Evolutionary conservation across 768 basidiomycete genomes (phyloP).

Genomic region (Russula foetens): DNA sequence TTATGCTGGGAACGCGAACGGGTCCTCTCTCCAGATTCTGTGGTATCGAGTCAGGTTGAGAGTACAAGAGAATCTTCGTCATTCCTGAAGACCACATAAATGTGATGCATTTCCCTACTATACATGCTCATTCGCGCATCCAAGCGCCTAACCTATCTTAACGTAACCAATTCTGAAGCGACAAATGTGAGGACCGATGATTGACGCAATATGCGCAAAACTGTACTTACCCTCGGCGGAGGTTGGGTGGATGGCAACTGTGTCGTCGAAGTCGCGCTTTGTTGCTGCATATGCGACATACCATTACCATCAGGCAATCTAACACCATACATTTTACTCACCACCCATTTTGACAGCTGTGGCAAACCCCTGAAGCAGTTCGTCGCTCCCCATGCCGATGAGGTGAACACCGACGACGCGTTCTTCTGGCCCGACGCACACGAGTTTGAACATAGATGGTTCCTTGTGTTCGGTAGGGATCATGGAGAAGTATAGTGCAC

Average conservation of each 20-base stretch:
- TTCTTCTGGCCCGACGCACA: conserved; percentile 83
- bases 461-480: conserved; percentile 86
- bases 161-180: conserved; percentile 46
- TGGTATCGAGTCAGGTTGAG: background rate
- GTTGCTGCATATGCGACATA: conserved; percentile 37
- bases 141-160: conserved; percentile 31
- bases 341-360: conserved; percentile 97
- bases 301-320: background rate
- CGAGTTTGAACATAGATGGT: conserved; percentile 88
- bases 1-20: background rate
- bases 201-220: conserved; percentile 4
- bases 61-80: background rate
- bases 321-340: conserved; percentile 24
- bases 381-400: conserved; percentile 87
- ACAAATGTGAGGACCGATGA: background rate
- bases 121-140: background rate
- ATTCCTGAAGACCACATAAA: background rate
- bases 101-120: background rate
- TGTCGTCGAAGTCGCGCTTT: conserved; percentile 78
- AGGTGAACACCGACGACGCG: conserved; percentile 95
- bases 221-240: conserved; percentile 60
- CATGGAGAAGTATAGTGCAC: conserved; percentile 89
- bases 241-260: conserved; percentile 89
- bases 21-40: background rate
- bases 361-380: conserved; percentile 90